Evolutionary conservation across 1,284 basidiomycete genomes (phyloP).

Genomic region (Chalciporus piperatoides): DNA sequence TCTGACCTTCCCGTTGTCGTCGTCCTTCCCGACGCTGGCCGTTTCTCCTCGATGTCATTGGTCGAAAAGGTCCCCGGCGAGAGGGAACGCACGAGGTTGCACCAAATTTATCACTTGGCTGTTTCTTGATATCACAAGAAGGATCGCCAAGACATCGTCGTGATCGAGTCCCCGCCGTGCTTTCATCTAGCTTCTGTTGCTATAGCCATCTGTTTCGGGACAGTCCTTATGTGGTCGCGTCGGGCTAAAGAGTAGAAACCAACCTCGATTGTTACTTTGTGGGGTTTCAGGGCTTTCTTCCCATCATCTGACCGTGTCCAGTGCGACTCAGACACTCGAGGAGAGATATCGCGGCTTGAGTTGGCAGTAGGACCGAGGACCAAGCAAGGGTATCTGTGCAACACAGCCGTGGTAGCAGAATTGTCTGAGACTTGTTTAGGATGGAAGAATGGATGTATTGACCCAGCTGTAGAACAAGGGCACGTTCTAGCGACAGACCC

Average conservation of each 20-base stretch:
- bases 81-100: no score
- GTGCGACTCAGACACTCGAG: conserved; percentile 66
- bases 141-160: no score
- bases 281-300: conserved; percentile 53
- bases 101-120: no score
- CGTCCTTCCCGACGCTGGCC: no score
- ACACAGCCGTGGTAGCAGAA: no score
- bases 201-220: conserved; percentile 70
- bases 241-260: conserved; percentile 21
- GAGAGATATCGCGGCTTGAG: conserved; percentile 47
- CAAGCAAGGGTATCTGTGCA: conserved; percentile 57
- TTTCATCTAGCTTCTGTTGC: conserved; percentile 41
- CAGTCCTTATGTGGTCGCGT: background rate
- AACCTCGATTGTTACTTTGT: conserved; percentile 81
- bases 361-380: conserved; percentile 59
- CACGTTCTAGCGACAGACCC: background rate
- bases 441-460: conserved; percentile 1
- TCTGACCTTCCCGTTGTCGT: no score
- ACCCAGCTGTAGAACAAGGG: background rate
- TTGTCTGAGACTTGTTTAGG: background rate
- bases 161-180: no score
- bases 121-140: no score
- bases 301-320: conserved; percentile 49
- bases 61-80: no score
- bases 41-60: no score